Base-by-base conservation (phyloP, 441 rosid genomes). In the Arabidopsis lyrata region DNA sequence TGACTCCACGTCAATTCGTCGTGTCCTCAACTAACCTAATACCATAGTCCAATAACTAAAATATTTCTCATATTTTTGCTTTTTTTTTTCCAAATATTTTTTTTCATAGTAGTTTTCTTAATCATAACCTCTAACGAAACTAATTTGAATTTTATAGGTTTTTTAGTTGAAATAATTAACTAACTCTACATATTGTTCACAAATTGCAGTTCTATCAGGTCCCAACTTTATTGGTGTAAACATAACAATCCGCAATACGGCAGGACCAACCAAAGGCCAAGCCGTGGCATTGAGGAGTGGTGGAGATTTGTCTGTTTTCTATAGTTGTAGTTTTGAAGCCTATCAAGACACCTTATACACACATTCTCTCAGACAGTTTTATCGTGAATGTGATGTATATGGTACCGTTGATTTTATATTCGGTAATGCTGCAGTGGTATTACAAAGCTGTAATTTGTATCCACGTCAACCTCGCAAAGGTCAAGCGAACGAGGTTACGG, bases 351-450 rank as follows among this genome's bases (percentile, higher is more conserved):
- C 97, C 2, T 77, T 91, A 49, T 89, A 88, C 65, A 63, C 92
- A 5, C 93, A 91, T 73, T 91, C 96, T 4, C 84, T 87, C 1
- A 75, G 96, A 54, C 98, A 88, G 60, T 91, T 88, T 60, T 91
- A 88, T 67, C 81, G 90, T 2, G 90, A 90, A 45, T 90, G 98
- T 2, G 88, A 90, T 42, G 81, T 94, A 2, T 87, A 88, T 12
- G 97, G 97, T 6, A 93, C 96, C 0, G 82, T 91, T 20, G 98
- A 93, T 61, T 93, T 85, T 86, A 93, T 91, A 64, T 93, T 91
- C 20, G 97, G 98, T 11, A 93, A 91, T 8, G 97, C 91, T 0
- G 96, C 98, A 0, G 95, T 83, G 0, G 93, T 90, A 11, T 77
- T 93, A 53, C 97, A 88, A 9, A 82, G 85, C 9, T 93, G 96